phyloP scores from a whole-genome alignment of 1,284 basidiomycete genomes.

The Rhodotorula sp. region DNA sequence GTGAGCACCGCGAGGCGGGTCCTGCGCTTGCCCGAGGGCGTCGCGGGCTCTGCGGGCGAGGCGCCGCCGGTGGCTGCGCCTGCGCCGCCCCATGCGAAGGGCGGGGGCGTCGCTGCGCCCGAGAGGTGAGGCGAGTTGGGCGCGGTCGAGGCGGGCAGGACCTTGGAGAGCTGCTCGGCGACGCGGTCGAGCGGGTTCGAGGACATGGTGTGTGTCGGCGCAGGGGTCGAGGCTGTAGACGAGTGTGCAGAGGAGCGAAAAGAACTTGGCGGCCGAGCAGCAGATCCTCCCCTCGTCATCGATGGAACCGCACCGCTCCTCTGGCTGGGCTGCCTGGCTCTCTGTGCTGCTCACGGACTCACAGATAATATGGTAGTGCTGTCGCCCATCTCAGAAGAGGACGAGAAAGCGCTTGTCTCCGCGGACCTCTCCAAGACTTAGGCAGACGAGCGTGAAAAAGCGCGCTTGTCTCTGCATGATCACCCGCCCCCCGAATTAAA shows the following conservation, averaged over 20 bases:
- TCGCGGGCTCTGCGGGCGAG: not conserved
- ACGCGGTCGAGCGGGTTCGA: slow-evolving; percentile 27
- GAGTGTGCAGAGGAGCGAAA: not conserved
- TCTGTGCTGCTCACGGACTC: too few relatives aligned
- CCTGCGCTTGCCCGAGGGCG: slow-evolving; percentile 12
- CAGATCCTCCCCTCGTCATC: not conserved
- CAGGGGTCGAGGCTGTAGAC: not conserved
- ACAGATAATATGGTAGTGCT: too few relatives aligned
- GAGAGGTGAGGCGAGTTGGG: slow-evolving; percentile 16
- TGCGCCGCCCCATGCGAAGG: slow-evolving; percentile 6
- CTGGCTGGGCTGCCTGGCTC: too few relatives aligned
- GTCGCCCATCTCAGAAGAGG: too few relatives aligned
- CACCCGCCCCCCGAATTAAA: too few relatives aligned
- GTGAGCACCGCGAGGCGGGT: slow-evolving; percentile 92
- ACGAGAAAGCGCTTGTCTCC: too few relatives aligned
- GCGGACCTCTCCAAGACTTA: too few relatives aligned
- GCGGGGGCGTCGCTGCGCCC: slow-evolving; percentile 14
- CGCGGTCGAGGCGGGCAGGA: slow-evolving; percentile 17
- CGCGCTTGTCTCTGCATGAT: too few relatives aligned
- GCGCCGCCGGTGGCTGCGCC: not conserved
- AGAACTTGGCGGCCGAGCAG: not conserved
- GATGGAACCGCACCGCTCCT: slow-evolving; percentile 1
- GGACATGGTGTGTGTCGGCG: not conserved
- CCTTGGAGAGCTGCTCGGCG: slow-evolving; percentile 22
- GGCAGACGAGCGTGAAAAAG: too few relatives aligned